Evolutionary conservation across 768 basidiomycete genomes (phyloP), one percentile per base, ranked within the genome.

Genomic region (Gymnopilus junonius): DNA sequence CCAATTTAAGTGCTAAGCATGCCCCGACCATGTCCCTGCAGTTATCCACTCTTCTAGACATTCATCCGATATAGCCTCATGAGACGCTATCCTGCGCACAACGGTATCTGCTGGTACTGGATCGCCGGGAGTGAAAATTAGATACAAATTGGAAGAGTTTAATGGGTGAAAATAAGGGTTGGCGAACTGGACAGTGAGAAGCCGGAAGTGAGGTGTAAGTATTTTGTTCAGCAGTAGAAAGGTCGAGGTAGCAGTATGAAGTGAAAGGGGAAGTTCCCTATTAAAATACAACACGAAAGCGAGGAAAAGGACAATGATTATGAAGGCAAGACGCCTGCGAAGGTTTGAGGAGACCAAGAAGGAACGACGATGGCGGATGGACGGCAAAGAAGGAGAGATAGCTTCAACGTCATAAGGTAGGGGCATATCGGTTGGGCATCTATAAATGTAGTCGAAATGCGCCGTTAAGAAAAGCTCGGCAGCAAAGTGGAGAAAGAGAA

Each of bases 61-160:
- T 2, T 58, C 43, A 17, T 43, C 29, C 10, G 56, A 45, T 10
- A 58, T 31, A 7, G 39, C 43, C 8, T 58, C 56, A 21, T 58
- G 42, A 3, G 56, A 17, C 23, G 31, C 31, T 45, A 58, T 45
- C 29, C 42, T 42, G 11, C 56, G 56, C 27, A 45, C 29, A 2
- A 0, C 31, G 8, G 56, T 58, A 32, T 58, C 56, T 11, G 43
- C 40, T 6, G 25, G 21, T 1, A 29, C 43, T 15, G 56, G 39
- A n/a, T 58, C 56, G 40, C 15, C 32, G n/a, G 56, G 56, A 0
- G 56, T 58, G 27, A 58, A 58, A 7, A 31, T 5, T 31, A 58
- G 29, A 23, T 58, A 58, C 8, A 43, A 43, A 12, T 58, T 58
- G 14, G 56, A 58, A 5, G 56, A 58, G 17, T 58, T 43, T 31